Percentiles rank a stretch among this genome's conserved stretches.
Conservation (phyloP, 345 rosid species). For the Conringia planisiliqua region DNA sequence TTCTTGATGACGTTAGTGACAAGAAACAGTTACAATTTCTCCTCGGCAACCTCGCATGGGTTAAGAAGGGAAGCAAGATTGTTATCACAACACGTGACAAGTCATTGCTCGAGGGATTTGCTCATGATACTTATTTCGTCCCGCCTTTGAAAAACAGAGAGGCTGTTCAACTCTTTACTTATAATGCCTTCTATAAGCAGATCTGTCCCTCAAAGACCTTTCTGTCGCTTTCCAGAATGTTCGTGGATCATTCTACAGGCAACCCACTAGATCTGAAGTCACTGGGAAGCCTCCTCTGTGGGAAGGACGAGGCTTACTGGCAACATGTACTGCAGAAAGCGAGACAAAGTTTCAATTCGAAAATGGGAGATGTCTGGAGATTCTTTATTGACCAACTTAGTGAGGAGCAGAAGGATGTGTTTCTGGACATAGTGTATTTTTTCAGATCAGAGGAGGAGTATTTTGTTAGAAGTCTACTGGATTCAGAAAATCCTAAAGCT, state of each 20-base stretch:
- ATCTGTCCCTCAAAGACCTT: background rate
- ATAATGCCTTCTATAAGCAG: background rate
- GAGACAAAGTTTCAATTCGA: background rate
- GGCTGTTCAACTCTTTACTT: background rate
- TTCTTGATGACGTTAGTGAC: background rate
- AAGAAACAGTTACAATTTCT: background rate
- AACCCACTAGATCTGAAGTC: background rate
- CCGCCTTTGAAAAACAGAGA: background rate
- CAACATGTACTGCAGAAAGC: background rate
- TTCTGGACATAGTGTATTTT: conserved; percentile 37
- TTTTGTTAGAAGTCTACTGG: background rate
- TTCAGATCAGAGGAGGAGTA: conserved; percentile 3
- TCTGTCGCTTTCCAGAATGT: background rate
- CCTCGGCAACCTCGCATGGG: background rate
- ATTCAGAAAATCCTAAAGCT: background rate
- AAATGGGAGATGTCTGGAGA: background rate
- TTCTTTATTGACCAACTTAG: background rate
- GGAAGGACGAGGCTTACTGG: background rate
- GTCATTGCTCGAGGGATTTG: background rate
- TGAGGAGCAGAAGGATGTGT: conserved; percentile 9
- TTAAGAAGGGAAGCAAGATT: conserved; percentile 3
- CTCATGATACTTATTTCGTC: background rate
- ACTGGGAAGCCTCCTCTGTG: background rate
- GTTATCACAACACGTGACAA: background rate
- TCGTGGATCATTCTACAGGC: background rate